Evolutionary conservation across 1,284 basidiomycete species (phyloP), one percentile per base, ranked within the genome.

Genomic region (Singerocomus inundabilis): DNA sequence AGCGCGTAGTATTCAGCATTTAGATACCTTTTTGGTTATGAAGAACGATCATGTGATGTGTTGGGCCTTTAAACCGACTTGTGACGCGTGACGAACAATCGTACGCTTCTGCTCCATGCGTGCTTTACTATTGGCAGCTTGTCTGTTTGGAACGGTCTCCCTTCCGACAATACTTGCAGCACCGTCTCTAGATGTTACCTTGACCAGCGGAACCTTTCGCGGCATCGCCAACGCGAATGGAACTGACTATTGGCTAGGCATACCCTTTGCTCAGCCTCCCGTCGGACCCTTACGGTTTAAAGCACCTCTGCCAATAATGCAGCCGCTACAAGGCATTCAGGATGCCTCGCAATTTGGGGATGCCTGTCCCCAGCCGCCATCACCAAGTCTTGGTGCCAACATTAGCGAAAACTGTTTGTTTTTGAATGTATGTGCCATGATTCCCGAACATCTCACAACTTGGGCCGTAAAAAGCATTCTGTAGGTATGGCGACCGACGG

Each of bases 251-350:
- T 83, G 79, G 75, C 70, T 85, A 4, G 85, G 85, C 1, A 80
- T 91, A 39, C 86, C 83, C 1, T 90, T 78, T 55, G 85, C 82
- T 15, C 68, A 79, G 52, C 74, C 84, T 21, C 86, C 83, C 1
- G 57, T 78, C 5, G 80, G 80, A 0, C 28, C 54, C 6, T 67
- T 81, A 18, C 75, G 83, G 7, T 85, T 85, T 70, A 78, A 76
- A 53, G 75, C 80, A 25, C 86, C 88, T 2, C 67, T 78, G 0
- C 67, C 81, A 2, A 78, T 84, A 59, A 65, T 63, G 9, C 61
- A 58, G 9, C 57, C 70, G 5, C 64, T 57, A 6, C 42, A 30
- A 6, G 64, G 54, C 0, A 52, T 79, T 4, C 66, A 72, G 37
- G 62, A 77, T 55, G 80, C 82, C 2, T 72, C 74, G 5, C 55